Evolutionary conservation across 2,329 filamentous ascomycete genomes (phyloP), one percentile per base, ranked within the genome.

Genomic region (Aspergillus uvarum): DNA sequence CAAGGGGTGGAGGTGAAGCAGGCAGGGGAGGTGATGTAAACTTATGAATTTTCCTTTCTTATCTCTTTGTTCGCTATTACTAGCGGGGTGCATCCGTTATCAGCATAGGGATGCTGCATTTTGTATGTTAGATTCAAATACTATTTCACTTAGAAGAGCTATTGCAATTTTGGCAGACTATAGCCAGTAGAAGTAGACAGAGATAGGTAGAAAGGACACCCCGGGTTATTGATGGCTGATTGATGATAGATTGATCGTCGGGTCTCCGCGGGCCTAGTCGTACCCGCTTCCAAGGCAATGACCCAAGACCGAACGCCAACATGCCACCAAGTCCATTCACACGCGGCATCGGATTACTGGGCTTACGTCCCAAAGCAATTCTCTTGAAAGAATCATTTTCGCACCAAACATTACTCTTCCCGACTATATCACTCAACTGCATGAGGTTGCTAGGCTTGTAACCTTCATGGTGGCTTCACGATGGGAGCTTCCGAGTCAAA

Each of bases 401-500:
- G 26, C 38, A 11, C 38, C 44, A 14, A 44, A 24, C 31, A 24
- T 54, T 42, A 48, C 21, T 10, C 10, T 51, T 19, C 14, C 16
- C 14, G 19, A 38, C 24, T 24, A 48, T 14, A 19, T 51, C 44
- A 16, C 22, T 50, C 26, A 31, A 54, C 67, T 70, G 62, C 60
- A 72, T 73, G 72, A 70, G 54, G 64, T 63, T 60, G 59, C 57
- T 52, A 60, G 48, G 54, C 56, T 61, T 59, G 62, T 72, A 65
- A 74, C 65, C 59, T 60, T 62, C 64, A 64, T 57, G 60, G 58
- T 66, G 62, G 66, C 63, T 67, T 70, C 67, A 74, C 71, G 59
- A 99, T 99, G 95, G 95, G 95, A 78, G 94, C 94, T 74, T 97
- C 94, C 79, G 94, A 98, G 81, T 98, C 94, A 72, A 98, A 98